Conservation (phyloP, 208 protist genomes). For the Crithidia acanthocephali region DNA sequence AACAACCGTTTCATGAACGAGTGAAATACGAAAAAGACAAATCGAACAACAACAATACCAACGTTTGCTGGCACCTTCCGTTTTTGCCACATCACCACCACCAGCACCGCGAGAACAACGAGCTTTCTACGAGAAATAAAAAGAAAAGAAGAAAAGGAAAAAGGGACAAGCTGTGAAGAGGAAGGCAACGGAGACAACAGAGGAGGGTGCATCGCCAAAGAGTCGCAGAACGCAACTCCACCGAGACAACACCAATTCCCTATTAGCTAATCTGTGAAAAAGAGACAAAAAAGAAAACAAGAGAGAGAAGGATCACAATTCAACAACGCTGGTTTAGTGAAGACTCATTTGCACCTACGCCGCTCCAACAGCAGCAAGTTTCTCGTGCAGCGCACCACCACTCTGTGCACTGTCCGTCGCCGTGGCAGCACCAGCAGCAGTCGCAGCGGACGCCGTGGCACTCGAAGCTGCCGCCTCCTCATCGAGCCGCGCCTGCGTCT, state of each 20-base stretch:
- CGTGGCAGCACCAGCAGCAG: not conserved
- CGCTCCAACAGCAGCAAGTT: conserved; percentile 18
- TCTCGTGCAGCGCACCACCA: conserved; percentile 28
- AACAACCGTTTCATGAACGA: not conserved
- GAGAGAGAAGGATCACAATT: conserved; percentile 1
- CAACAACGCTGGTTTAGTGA: no score
- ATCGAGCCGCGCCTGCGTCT: conserved; percentile 47
- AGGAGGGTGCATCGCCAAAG: not conserved
- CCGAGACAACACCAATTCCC: not conserved
- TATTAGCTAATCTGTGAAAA: conserved; percentile 5
- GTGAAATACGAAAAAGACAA: no score
- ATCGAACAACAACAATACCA: no score
- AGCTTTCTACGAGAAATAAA: not conserved
- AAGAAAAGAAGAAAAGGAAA: not conserved
- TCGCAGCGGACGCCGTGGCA: not conserved
- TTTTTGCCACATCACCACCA: not conserved
- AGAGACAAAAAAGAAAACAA: not conserved
- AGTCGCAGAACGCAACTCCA: not conserved
- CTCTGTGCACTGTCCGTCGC: not conserved
- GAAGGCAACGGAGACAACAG: not conserved
- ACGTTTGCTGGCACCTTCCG: no score
- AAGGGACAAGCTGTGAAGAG: not conserved
- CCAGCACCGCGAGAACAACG: not conserved
- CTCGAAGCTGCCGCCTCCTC: conserved; percentile 15
- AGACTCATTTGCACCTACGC: no score